Evolutionary conservation across 2,329 filamentous ascomycete genomes (phyloP), one percentile per base, ranked within the genome.

Genomic region (Trichoderma gracile): DNA sequence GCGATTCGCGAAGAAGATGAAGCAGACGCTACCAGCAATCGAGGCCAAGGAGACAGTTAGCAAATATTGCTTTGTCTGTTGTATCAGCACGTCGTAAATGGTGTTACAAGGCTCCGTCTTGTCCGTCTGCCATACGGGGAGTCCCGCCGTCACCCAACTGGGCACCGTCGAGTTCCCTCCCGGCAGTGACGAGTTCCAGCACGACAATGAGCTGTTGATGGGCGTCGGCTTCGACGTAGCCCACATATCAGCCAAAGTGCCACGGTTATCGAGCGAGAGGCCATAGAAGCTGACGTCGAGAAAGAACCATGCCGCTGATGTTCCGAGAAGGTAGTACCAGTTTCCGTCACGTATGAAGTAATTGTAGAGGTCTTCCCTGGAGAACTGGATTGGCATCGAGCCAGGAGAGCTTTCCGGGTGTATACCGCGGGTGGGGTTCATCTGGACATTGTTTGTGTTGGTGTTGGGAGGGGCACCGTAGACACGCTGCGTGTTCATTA

Each of bases 401-500:
- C 71, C 70, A 3, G 76, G 74, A 2, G 77, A 76, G 56, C 73
- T 73, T 30, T 76, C 71, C 1, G 73, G 67, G 2, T 70, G 71
- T 42, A 76, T 72, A 14, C 74, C 57, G 45, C 67, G 69, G 23
- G 70, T 38, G 6, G 69, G 54, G 55, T 53, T 65, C 50, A 69
- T 65, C n/a, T 66, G 72, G 54, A 72, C 67, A 8, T 67, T 52
- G 46, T 67, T 71, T 10, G 65, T 19, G 30, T 64, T 65, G 15
- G 42, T 67, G 2, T 68, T 69, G 15, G 70, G 67, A 57, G 57
- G 76, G 1, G 78, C 78, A 25, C 81, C 82, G 68, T 88, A 88
- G 5, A 87, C 80, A 17, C 82, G 78, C 53, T 86, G 84, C 0
- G 85, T 87, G 53, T 88, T 84, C 66, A 83, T 79, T 42, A 87